phyloP scores from a whole-genome alignment of 352 stramenopile species.

The Peronosclerospora sorghi region DNA sequence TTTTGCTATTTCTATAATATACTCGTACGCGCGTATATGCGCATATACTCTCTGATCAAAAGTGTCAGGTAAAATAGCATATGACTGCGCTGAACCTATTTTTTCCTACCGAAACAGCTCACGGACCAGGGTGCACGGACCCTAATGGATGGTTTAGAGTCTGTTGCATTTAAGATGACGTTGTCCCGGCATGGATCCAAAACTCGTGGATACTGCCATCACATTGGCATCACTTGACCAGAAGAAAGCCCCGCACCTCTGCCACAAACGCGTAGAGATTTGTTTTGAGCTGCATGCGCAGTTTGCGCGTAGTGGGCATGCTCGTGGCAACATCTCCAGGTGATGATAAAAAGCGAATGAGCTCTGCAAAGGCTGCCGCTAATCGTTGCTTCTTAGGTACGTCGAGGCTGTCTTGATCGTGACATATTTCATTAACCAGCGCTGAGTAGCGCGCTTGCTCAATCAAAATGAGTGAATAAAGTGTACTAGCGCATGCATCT shows the following conservation, averaged over 20 bases:
- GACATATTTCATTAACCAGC: constrained; percentile 54
- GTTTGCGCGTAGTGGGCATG: constrained; percentile 50
- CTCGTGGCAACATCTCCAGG: constrained; percentile 50
- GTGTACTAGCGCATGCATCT: constrained; percentile 48
- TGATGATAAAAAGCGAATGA: constrained; percentile 55
- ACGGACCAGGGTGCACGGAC: no score
- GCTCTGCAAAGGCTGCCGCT: constrained; percentile 42
- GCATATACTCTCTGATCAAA: no score
- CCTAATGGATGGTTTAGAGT: no score
- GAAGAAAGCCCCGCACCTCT: constrained; percentile 71
- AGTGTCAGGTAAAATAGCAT: no score
- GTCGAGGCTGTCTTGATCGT: constrained; percentile 33
- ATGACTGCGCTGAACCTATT: no score
- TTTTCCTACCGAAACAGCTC: no score
- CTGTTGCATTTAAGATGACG: no score
- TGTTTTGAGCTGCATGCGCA: constrained; percentile 69
- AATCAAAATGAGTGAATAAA: constrained; percentile 78
- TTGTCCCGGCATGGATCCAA: no score
- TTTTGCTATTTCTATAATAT: no score
- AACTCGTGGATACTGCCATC: no score
- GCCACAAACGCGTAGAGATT: constrained; percentile 74
- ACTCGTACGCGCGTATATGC: no score
- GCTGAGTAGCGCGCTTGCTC: constrained; percentile 58
- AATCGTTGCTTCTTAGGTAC: constrained; percentile 38
- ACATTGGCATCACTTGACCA: constrained; percentile 46